Evolutionary conservation across 139 green algal genomes (phyloP), one percentile per base, ranked within the genome.

Genomic region (Zygnema circumcarinatum): DNA sequence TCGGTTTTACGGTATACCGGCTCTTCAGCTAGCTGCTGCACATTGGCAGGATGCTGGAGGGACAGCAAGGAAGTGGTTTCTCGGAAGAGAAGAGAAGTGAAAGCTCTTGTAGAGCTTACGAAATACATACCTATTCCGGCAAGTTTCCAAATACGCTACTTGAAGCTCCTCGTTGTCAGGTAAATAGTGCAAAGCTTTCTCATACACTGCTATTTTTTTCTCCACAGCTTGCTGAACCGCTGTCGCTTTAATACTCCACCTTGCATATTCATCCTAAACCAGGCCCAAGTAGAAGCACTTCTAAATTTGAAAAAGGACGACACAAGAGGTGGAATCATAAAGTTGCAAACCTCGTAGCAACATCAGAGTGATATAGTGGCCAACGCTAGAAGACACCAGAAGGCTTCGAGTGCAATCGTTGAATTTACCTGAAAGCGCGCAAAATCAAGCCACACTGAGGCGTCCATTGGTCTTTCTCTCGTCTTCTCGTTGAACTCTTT

Each of bases 361-460:
- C 11, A 78, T 20, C 32, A 82, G 74, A 82, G 32, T 40, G 31
- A 82, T 11, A 82, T 32, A 20, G 29, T 40, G 2, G n/a, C n/a
- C n/a, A n/a, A n/a, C n/a, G n/a, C n/a, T n/a, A n/a, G n/a, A n/a
- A n/a, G n/a, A n/a, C n/a, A n/a, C n/a, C n/a, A n/a, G n/a, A n/a
- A n/a, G n/a, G n/a, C n/a, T n/a, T n/a, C n/a, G n/a, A n/a, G n/a
- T n/a, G n/a, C n/a, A n/a, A n/a, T n/a, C n/a, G n/a, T n/a, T n/a
- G n/a, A 32, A 2, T 76, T 29, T 94, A 91, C 93, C 90, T 98
- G 95, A 76, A 97, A 98, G 0, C 79, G 79, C 1, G 95, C 95
- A 90, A 96, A 98, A 72, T 94, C 90, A 38, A 98, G 92, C 95
- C 95, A 98, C 20, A 96, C 80, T 83, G 93, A 79, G 52, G 95